Conservation (phyloP, 2,329 filamentous ascomycete species). For the Beauveria australis region DNA sequence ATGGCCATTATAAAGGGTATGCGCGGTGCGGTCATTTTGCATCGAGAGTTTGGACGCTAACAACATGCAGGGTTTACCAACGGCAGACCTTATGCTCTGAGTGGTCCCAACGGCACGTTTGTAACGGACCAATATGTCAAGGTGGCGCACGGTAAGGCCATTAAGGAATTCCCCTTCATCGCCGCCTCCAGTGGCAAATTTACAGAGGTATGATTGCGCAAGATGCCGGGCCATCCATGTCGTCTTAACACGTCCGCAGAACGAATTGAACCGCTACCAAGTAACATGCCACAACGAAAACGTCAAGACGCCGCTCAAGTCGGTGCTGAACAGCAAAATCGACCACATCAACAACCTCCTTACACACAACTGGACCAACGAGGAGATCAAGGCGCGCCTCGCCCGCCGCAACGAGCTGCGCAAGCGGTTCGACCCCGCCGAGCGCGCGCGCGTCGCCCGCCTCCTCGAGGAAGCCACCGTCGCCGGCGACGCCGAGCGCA, state of each 20-base stretch:
- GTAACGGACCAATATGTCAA: constrained; percentile 79
- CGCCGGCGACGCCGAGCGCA: constrained; percentile 51
- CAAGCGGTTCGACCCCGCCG: constrained; percentile 55
- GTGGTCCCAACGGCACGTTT: constrained; percentile 67
- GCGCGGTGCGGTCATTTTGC: constrained; percentile 11
- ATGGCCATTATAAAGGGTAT: constrained; percentile 81
- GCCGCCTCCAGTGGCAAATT: constrained; percentile 79
- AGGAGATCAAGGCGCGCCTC: constrained; percentile 73
- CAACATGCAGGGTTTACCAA: constrained; percentile 57
- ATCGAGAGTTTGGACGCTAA: constrained; percentile 13
- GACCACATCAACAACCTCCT: constrained; percentile 73
- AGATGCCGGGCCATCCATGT: not conserved
- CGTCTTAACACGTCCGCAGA: constrained; percentile 35
- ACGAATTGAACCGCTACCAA: constrained; percentile 75
- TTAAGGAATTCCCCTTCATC: constrained; percentile 83
- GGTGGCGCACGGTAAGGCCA: constrained; percentile 72
- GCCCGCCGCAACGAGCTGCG: constrained; percentile 61
- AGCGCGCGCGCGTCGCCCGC: constrained; percentile 59
- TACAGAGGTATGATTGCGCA: constrained; percentile 55
- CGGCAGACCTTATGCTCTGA: constrained; percentile 77
- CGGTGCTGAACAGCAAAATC: constrained; percentile 61
- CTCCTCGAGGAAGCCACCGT: constrained; percentile 59
- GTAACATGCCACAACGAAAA: constrained; percentile 65
- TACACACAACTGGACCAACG: constrained; percentile 72
- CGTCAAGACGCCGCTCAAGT: constrained; percentile 65